Conservation (phyloP, 2,329 filamentous ascomycete species). For the Nothophoma quercina region DNA sequence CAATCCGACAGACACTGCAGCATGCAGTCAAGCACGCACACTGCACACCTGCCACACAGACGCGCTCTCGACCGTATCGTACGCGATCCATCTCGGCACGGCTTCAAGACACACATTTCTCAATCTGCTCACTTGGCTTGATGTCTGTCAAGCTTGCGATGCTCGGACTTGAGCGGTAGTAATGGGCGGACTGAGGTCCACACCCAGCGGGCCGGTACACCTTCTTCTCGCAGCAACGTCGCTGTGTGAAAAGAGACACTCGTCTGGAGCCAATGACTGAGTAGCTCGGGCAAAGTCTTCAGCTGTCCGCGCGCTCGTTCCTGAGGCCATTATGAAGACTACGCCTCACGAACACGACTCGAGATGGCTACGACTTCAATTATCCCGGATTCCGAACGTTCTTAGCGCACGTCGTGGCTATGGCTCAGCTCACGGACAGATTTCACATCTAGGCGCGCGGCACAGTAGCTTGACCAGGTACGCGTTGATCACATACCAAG, state of each 20-base stretch:
- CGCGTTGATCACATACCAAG: slow-evolving; percentile 4
- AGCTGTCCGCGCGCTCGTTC: slow-evolving; percentile 1
- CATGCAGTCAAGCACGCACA: neutral
- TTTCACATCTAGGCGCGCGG: slow-evolving; percentile 9
- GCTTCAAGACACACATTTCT: neutral
- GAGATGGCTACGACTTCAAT: neutral
- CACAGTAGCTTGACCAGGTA: slow-evolving; percentile 3
- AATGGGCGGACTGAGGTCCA: neutral
- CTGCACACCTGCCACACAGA: slow-evolving; percentile 1
- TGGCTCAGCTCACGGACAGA: slow-evolving; percentile 3
- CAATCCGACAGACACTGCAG: neutral
- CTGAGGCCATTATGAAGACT: neutral
- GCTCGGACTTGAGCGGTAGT: slow-evolving; percentile 7
- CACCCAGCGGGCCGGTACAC: neutral
- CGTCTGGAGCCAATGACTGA: neutral
- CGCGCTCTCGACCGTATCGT: neutral
- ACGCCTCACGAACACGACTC: slow-evolving; percentile 1
- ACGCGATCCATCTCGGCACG: neutral
- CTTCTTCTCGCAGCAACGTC: slow-evolving; percentile 1
- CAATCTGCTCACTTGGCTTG: neutral
- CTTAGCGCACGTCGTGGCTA: neutral
- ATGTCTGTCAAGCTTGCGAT: neutral
- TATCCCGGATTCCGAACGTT: slow-evolving; percentile 6
- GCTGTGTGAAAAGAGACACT: neutral
- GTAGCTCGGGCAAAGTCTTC: neutral